These are phyloP conservation scores for Paraconiothyrium brasiliense DNA, from an alignment of 2,329 filamentous ascomycete genomes.

Conservation along the genomic window DNA sequence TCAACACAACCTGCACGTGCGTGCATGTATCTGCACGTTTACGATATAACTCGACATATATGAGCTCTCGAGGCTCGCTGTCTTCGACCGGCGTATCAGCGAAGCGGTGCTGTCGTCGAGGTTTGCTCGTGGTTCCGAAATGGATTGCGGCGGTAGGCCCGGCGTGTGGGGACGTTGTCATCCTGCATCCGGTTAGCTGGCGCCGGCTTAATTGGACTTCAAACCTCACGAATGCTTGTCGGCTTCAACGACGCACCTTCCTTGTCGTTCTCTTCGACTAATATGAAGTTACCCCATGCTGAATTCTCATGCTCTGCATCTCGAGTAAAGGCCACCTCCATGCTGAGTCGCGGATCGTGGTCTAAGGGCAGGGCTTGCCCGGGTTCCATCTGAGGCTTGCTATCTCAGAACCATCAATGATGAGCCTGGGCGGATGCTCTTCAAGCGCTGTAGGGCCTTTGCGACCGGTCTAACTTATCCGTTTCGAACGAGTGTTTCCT, in stretches of 20 bases:
- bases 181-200: constrained; percentile 11
- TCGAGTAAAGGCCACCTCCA: not conserved
- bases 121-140: not conserved
- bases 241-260: not conserved
- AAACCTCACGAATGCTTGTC: not conserved
- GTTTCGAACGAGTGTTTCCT: not conserved
- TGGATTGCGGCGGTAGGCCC: not conserved
- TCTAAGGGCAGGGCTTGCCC: not conserved
- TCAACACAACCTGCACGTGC: too few species aligned
- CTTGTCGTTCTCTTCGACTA: not conserved
- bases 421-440: not conserved
- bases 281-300: not conserved
- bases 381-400: too few species aligned
- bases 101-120: not conserved
- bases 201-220: not conserved
- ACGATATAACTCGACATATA: too few species aligned
- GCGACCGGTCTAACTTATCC: not conserved
- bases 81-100: too few species aligned
- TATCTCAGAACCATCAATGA: not conserved
- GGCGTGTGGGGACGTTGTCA: not conserved
- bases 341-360: not conserved
- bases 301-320: not conserved
- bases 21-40: too few species aligned
- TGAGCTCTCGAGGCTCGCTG: too few species aligned
- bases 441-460: not conserved